Conservation (phyloP, 805 yeast genomes). For the Sugiyamaella marilandica region DNA sequence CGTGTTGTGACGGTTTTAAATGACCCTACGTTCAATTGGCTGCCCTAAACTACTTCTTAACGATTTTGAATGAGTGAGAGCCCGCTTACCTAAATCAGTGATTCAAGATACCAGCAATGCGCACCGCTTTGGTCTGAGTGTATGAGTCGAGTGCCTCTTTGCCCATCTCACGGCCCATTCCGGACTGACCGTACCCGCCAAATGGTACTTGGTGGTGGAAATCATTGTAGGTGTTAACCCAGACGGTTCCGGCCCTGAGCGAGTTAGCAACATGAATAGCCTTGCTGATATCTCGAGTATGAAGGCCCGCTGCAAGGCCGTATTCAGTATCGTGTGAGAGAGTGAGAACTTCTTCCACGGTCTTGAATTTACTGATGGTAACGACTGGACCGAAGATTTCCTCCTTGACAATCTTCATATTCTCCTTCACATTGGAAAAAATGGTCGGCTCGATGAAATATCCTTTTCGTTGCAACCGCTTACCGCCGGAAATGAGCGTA, state of each 20-base stretch:
- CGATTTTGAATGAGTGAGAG: background rate
- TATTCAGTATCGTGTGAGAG: conserved; percentile 73
- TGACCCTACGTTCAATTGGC: background rate
- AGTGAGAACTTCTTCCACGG: conserved; percentile 62
- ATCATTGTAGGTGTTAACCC: conserved; percentile 70
- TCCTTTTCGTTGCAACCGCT: conserved; percentile 45
- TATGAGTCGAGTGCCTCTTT: conserved; percentile 65
- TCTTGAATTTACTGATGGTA: conserved; percentile 57
- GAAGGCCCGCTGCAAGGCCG: conserved; percentile 81
- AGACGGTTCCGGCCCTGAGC: conserved; percentile 62
- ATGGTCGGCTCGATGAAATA: conserved; percentile 73
- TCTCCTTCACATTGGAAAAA: conserved; percentile 63
- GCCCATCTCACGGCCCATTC: conserved; percentile 79
- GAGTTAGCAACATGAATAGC: conserved; percentile 62
- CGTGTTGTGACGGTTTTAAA: background rate
- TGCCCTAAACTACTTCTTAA: background rate
- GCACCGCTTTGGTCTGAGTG: conserved; percentile 72
- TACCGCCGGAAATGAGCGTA: conserved; percentile 74
- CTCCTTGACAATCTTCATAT: conserved; percentile 66
- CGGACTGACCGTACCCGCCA: conserved; percentile 77
- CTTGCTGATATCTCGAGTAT: conserved; percentile 58
- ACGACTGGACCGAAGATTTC: conserved; percentile 92
- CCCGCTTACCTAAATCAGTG: background rate
- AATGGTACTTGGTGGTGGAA: conserved; percentile 67
- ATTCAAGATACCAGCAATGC: conserved; percentile 37